Conservation (phyloP, 1,284 basidiomycete genomes). For the Cryptococcus wingfieldii region DNA sequence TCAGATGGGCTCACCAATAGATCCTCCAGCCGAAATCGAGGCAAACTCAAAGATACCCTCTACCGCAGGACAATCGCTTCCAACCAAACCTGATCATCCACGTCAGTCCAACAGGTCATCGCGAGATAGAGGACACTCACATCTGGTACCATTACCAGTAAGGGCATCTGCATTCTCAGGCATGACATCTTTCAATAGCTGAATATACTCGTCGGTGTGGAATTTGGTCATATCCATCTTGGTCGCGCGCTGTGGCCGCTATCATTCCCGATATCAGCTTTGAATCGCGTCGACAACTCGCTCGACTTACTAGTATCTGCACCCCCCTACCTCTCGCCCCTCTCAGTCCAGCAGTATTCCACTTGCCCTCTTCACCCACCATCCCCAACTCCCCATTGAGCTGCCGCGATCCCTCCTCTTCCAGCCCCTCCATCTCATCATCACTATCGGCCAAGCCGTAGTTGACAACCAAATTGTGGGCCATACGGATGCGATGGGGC, state of each 20-base stretch:
- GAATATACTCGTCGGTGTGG: constrained; percentile 96
- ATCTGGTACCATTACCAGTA: constrained; percentile 74
- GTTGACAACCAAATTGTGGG: constrained; percentile 83
- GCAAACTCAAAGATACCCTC: constrained; percentile 97
- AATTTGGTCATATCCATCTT: constrained; percentile 83
- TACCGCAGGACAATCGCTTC: constrained; percentile 93
- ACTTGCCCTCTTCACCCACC: constrained; percentile 22
- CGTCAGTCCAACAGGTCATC: background rate
- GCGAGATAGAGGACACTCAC: constrained; percentile 54
- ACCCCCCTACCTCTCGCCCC: constrained; percentile 55
- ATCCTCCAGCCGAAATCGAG: constrained; percentile 91
- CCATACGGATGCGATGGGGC: constrained; percentile 85
- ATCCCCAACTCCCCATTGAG: constrained; percentile 19
- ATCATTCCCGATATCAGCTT: background rate
- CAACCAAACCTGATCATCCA: constrained; percentile 65
- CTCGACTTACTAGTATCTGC: constrained; percentile 72
- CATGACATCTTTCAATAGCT: constrained; percentile 79
- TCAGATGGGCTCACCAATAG: constrained; percentile 54
- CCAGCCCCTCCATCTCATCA: constrained; percentile 16
- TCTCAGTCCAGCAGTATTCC: constrained; percentile 21
- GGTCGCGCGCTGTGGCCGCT: constrained; percentile 76
- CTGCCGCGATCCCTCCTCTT: constrained; percentile 19
- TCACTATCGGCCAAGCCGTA: constrained; percentile 63
- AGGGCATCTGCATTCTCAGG: constrained; percentile 81
- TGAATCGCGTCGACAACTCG: background rate